These are phyloP conservation scores for Salix purpurea DNA, from an alignment of 345 rosid genomes.

Conservation along the genomic window DNA sequence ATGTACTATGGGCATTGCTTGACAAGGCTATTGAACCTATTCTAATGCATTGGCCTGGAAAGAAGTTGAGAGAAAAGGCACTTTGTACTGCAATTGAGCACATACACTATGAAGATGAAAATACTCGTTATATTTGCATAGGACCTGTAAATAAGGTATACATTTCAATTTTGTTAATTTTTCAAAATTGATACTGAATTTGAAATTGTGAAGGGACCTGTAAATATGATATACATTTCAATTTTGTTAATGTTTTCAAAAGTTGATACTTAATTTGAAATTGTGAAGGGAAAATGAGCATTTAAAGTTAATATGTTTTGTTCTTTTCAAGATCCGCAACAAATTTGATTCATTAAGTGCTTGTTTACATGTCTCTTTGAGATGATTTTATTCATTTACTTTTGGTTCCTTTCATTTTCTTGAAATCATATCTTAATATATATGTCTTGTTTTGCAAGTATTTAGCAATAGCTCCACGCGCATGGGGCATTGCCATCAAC, in stretches of 20 bases:
- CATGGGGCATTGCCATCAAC: not conserved
- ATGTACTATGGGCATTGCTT: conserved; percentile 76
- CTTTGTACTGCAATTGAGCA: conserved; percentile 55
- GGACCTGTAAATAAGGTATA: conserved; percentile 95
- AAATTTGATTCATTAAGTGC: not conserved
- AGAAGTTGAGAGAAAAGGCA: conserved; percentile 87
- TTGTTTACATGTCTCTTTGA: conserved; percentile 7
- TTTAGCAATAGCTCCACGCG: not conserved
- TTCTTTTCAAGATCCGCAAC: not conserved
- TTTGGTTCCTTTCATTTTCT: not conserved
- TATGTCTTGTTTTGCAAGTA: conserved; percentile 1
- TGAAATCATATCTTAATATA: not conserved
- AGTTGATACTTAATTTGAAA: not conserved
- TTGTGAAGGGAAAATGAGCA: not conserved
- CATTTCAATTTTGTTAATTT: conserved; percentile 13
- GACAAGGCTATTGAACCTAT: conserved; percentile 70
- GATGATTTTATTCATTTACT: not conserved
- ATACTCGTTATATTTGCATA: conserved; percentile 87
- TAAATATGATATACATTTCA: conserved; percentile 62
- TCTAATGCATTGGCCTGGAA: conserved; percentile 83
- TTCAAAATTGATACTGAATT: not conserved
- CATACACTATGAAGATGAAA: conserved; percentile 92
- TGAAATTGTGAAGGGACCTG: conserved; percentile 48
- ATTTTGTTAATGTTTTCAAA: not conserved
- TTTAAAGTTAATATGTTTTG: not conserved